Conservation (phyloP, 75 land plant species). For the Pinus albicaulis region DNA sequence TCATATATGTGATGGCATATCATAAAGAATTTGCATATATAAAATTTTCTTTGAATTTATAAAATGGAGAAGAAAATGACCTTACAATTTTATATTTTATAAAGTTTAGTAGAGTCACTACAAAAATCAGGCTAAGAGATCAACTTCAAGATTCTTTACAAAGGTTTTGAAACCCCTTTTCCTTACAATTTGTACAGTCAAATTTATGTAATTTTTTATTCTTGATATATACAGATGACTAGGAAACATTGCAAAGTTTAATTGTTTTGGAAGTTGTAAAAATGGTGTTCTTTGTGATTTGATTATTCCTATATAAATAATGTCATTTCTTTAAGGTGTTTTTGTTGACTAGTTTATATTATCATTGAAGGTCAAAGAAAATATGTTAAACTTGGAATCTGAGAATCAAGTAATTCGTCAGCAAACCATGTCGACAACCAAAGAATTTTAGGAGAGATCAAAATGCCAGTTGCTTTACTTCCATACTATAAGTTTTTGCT, state of each 20-base stretch:
- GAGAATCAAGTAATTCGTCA: conserved; percentile 92
- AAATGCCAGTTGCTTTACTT: conserved; percentile 41
- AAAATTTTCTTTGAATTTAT: background rate
- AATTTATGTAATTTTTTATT: background rate
- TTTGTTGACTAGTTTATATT: background rate
- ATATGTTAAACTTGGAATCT: conserved; percentile 70
- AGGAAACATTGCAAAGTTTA: background rate
- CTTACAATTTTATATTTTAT: background rate
- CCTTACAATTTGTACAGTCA: background rate
- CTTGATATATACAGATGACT: background rate
- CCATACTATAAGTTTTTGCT: background rate
- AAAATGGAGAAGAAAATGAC: background rate
- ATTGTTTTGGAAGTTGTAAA: background rate
- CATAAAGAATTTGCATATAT: background rate
- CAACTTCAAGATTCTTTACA: conserved; percentile 75
- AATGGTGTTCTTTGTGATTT: background rate
- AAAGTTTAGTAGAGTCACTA: conserved; percentile 46
- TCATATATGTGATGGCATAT: background rate
- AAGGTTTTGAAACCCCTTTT: conserved; percentile 35
- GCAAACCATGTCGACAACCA: conserved; percentile 65
- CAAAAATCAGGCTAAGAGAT: conserved; percentile 51
- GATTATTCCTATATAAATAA: background rate
- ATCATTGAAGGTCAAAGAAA: conserved; percentile 60
- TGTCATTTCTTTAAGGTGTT: background rate
- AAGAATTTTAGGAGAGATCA: conserved; percentile 57